Percentiles rank a stretch among this genome's conserved stretches.
Evolutionary conservation across 2,329 filamentous ascomycete species (phyloP).

Genomic region (Stemphylium lycopersici): DNA sequence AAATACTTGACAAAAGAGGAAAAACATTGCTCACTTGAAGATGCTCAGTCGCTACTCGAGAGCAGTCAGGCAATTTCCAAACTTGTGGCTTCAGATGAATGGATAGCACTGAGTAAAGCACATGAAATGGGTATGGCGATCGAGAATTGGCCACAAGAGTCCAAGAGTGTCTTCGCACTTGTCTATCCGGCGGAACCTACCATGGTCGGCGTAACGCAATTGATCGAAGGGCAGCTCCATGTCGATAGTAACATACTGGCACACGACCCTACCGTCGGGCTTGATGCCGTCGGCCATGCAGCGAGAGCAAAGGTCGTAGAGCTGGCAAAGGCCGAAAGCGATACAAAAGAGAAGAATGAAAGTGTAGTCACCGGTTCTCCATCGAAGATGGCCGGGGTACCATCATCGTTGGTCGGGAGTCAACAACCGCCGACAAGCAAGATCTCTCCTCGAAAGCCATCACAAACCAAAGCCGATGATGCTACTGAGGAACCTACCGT

Average conservation of each 20-base stretch:
- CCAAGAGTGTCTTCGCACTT: conserved; percentile 71
- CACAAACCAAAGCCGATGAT: not conserved
- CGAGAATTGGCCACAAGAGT: conserved; percentile 67
- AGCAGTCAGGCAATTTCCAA: conserved; percentile 70
- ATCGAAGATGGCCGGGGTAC: conserved; percentile 48
- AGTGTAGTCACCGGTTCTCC: conserved; percentile 3
- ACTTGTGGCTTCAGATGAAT: conserved; percentile 66
- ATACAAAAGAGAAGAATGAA: conserved; percentile 15
- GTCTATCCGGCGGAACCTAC: conserved; percentile 54
- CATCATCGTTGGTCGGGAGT: conserved; percentile 47
- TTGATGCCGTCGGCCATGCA: conserved; percentile 36
- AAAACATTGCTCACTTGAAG: conserved; percentile 64
- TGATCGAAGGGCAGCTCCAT: conserved; percentile 62
- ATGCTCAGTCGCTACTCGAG: conserved; percentile 65
- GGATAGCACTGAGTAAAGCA: conserved; percentile 69
- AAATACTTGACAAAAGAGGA: conserved; percentile 70
- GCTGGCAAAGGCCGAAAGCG: conserved; percentile 29
- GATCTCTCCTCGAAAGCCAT: conserved; percentile 25
- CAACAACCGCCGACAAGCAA: conserved; percentile 41
- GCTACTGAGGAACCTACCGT: not conserved
- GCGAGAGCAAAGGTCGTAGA: conserved; percentile 34
- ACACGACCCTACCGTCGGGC: conserved; percentile 31
- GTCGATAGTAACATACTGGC: conserved; percentile 51
- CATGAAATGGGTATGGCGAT: conserved; percentile 82
- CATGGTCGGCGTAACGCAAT: conserved; percentile 64